Conservation (phyloP, 2,329 filamentous ascomycete species). For the Volutella citrinella region DNA sequence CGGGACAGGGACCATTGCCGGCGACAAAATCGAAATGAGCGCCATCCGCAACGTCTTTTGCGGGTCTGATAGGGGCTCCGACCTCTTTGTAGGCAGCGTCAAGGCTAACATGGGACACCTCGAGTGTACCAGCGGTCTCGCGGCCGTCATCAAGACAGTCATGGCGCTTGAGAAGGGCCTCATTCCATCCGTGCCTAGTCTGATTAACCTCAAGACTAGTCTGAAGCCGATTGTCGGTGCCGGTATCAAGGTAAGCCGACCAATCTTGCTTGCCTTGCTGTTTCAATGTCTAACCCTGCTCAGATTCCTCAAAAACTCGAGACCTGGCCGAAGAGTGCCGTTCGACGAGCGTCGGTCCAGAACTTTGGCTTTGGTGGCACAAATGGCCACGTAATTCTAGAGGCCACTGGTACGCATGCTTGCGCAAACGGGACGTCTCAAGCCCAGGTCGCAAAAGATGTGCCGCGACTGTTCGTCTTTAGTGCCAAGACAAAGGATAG, state of each 20-base stretch:
- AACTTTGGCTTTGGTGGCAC: conserved; percentile 14
- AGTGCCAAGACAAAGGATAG: no score
- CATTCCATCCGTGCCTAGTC: conserved; percentile 12
- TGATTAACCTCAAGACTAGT: conserved; percentile 10
- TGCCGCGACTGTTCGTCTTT: neutral
- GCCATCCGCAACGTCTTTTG: conserved; percentile 14
- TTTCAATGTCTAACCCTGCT: neutral
- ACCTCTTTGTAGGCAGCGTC: conserved; percentile 13
- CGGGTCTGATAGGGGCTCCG: neutral
- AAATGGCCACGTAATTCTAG: conserved; percentile 16
- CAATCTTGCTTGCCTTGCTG: neutral
- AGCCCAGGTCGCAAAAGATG: neutral
- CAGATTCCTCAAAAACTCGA: neutral
- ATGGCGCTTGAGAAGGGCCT: conserved; percentile 11
- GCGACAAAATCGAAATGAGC: conserved; percentile 13
- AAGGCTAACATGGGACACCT: conserved; percentile 15
- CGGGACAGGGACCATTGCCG: conserved; percentile 15
- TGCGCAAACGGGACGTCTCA: neutral
- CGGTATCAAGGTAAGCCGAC: conserved; percentile 8
- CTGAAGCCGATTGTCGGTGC: conserved; percentile 8
- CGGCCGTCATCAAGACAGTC: conserved; percentile 11
- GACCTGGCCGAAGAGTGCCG: no score
- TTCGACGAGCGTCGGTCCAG: conserved; percentile 11
- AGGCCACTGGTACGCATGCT: conserved; percentile 3
- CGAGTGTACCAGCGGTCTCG: conserved; percentile 14